Percentiles rank a stretch among this genome's conserved stretches.
These are phyloP conservation scores for Starmera caribaea DNA, from an alignment of 805 yeast genomes.

Conservation along the genomic window DNA sequence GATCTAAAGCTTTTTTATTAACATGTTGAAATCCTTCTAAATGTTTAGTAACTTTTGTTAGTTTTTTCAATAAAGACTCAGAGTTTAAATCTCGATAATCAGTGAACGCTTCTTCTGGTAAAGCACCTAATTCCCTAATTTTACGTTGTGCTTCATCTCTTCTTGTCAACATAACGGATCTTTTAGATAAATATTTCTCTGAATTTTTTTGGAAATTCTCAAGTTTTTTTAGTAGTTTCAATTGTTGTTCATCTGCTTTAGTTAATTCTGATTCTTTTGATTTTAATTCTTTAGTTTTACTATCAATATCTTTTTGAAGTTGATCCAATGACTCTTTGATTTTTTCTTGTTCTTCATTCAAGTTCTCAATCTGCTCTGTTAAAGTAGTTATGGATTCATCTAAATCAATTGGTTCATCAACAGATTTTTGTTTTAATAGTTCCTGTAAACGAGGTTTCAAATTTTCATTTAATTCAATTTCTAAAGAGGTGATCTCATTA, in stretches of 20 bases:
- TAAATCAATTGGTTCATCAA: constrained; percentile 9
- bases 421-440: constrained; percentile 16
- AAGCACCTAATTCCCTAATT: constrained; percentile 76
- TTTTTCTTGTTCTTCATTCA: constrained; percentile 20
- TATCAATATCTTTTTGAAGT: constrained; percentile 14
- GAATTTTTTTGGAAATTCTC: constrained; percentile 53
- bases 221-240: constrained; percentile 39
- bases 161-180: constrained; percentile 46
- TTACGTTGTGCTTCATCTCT: constrained; percentile 64
- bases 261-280: constrained; percentile 31
- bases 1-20: constrained; percentile 85
- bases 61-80: constrained; percentile 39
- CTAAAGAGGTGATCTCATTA: constrained; percentile 33
- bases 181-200: constrained; percentile 56
- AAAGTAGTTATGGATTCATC: constrained; percentile 12
- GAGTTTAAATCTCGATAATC: constrained; percentile 35
- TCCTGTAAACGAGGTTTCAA: constrained; percentile 43
- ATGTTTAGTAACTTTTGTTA: constrained; percentile 46
- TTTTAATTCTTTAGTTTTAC: constrained; percentile 15
- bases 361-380: constrained; percentile 16
- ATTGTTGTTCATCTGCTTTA: constrained; percentile 49
- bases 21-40: constrained; percentile 64
- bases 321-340: constrained; percentile 18
- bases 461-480: constrained; percentile 50
- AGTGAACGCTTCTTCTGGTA: constrained; percentile 77